Evolutionary conservation across 78 protist genomes (phyloP), one percentile per base, ranked within the genome.

Genomic region (Protostelium mycophagum): DNA sequence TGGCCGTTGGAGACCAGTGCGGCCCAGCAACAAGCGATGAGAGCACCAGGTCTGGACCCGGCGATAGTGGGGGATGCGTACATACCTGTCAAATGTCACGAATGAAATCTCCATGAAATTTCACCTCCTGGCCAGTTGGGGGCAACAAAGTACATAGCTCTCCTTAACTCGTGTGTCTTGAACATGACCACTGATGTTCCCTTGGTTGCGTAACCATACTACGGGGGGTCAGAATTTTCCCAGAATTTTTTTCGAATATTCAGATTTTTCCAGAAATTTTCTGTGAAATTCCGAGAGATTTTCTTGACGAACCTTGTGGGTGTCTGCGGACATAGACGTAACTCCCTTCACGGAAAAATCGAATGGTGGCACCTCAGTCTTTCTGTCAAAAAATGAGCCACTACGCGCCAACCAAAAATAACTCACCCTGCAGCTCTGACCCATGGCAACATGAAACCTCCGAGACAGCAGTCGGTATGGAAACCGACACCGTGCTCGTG

Each of bases 21-120:
- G 0, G 98, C 97, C 99, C 99, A 97, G 38, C 97, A 86, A 1
- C 92, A 95, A 9, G 98, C 99, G 1, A 97, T 91, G 0, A 94
- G 38, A 31, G 93, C 97, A 37, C 99, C 99, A 9, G 97, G 93
- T 28, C 98, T 34, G 16, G 94, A 87, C 10, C 99, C 99, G 28
- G 97, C 91, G 38, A 96, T 28, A n/a, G 97, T 88, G 29, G 98
- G 97, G 0, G 99, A 93, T 0, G 97, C 98, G 39, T 97, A 97
- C 91, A 96, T 94, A 88, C 98, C 97, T 35, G 93, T 96, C 1
- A 89, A 51, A 86, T 38, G 1, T 28, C 36, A 85, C 37, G 5
- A 23, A 85, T 10, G 10, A 10, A 85, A 90, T 36, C 1, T 23
- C 36, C 85, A 31, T n/a, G 90, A 5, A 5, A 34, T 31, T 28